phyloP scores from a whole-genome alignment of 495 filamentous ascomycete genomes.

The Aspergillus hancockii region DNA sequence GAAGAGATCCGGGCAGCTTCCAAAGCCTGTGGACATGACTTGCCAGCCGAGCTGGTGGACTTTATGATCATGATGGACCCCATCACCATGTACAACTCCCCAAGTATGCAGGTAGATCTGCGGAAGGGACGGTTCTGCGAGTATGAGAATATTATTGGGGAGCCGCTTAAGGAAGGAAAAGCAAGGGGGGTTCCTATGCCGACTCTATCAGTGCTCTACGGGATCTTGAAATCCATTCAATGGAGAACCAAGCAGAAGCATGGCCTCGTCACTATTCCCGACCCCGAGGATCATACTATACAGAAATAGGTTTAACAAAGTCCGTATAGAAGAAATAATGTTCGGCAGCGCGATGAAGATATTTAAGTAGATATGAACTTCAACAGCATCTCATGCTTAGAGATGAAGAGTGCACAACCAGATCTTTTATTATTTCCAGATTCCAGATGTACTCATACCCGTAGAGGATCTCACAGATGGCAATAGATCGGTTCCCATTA shows the following conservation, averaged over 20 bases:
- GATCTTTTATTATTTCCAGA: too few relatives aligned
- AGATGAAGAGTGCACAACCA: too few relatives aligned
- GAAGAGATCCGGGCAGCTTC: constrained; percentile 38
- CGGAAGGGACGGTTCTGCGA: constrained; percentile 54
- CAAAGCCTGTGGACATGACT: constrained; percentile 17
- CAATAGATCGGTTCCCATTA: too few relatives aligned
- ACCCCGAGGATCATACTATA: constrained; percentile 12
- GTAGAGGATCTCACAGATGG: too few relatives aligned
- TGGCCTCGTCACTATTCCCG: constrained; percentile 15
- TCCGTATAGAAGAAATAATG: not conserved
- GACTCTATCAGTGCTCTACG: constrained; percentile 16
- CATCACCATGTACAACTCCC: constrained; percentile 42
- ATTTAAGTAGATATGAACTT: too few relatives aligned
- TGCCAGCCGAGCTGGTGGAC: constrained; percentile 32
- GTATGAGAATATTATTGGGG: constrained; percentile 54
- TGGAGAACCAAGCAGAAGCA: constrained; percentile 18
- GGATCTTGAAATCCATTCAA: constrained; percentile 14
- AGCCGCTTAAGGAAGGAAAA: constrained; percentile 49
- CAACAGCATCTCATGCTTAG: too few relatives aligned
- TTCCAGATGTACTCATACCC: too few relatives aligned
- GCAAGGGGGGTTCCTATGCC: constrained; percentile 9
- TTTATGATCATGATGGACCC: constrained; percentile 18
- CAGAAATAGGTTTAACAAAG: not conserved
- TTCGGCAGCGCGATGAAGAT: not conserved
- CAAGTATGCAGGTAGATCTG: constrained; percentile 50